Base-by-base conservation (phyloP, 2,329 filamentous ascomycete genomes). In the Trichothecium roseum region DNA sequence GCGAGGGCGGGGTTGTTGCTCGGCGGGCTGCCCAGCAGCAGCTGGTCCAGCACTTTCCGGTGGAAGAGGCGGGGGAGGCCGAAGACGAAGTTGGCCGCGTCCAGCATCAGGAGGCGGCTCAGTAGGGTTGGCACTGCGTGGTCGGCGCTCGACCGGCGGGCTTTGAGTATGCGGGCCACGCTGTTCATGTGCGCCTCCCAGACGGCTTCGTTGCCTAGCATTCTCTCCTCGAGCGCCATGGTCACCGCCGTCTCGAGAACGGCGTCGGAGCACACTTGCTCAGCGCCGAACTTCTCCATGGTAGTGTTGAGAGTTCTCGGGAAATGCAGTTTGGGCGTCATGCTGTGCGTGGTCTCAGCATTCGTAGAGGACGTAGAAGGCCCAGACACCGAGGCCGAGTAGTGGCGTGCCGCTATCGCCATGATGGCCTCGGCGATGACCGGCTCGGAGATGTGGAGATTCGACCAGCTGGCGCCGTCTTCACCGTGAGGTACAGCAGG, bases 141-240 rank as follows among this genome's bases (percentile, higher is more conserved):
- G 10, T 14, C 26, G 12, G 18, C 20, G 7, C 28, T 13, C 2
- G 20, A 17, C 5, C 28, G 31, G 17, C 35, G 31, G 8, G 26
- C 15, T 14, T 18, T 10, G 5, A 38, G 13, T 5, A 33, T 17
- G 9, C 30, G 30, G 4, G 22, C 18, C 6, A 38, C 15, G 4
- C 39, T 36, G 15, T 30, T 12, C n/a, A 41, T 38, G 33, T 36
- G 39, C 8, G 33, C 18, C n/a, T 35, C 20, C 39, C 39, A 41
- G 4, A 22, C 33, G 1, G 22, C 33, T 10, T 41, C 39, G 22
- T 41, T 38, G 5, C 26, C 18, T 3, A 29, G 17, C 14, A 41
- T 22, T 3, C 32, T 30, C 29, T 41, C 39, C 9, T 29, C 31
- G 16, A 41, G 20, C 6, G 39, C 36, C 36, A 41, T 34, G 12